phyloP scores from a whole-genome alignment of 148 eudicot genomes.

The Rhododendron ovatum region DNA sequence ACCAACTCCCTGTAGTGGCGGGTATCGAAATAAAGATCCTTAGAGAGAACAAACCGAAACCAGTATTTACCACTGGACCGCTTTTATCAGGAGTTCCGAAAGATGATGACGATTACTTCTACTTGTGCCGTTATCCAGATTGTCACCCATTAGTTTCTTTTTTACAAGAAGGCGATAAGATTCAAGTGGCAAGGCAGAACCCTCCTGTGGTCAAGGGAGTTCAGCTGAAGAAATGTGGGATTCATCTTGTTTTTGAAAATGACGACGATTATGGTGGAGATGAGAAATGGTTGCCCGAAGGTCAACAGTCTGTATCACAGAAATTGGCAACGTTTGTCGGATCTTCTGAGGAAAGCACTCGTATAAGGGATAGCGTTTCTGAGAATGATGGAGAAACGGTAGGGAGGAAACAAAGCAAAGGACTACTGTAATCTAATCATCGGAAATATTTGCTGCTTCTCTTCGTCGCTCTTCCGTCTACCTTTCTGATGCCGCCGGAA shows the following conservation, averaged over 20 bases:
- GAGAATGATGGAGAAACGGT: neutral
- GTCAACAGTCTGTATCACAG: conserved; percentile 41
- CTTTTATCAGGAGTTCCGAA: conserved; percentile 36
- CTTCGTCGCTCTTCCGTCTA: neutral
- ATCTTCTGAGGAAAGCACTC: neutral
- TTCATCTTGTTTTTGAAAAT: conserved; percentile 45
- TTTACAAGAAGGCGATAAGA: conserved; percentile 30
- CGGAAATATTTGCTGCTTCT: neutral
- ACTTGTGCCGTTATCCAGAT: neutral
- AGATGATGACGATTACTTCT: conserved; percentile 26
- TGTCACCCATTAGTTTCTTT: neutral
- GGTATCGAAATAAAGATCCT: conserved; percentile 34
- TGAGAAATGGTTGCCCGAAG: conserved; percentile 28
- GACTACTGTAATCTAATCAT: neutral
- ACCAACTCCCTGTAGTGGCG: conserved; percentile 22
- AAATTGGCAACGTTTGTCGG: conserved; percentile 25
- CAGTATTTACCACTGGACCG: conserved; percentile 21
- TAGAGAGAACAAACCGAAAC: conserved; percentile 4
- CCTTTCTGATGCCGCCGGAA: neutral
- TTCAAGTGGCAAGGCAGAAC: conserved; percentile 19
- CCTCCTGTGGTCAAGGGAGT: conserved; percentile 23
- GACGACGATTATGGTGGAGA: conserved; percentile 55
- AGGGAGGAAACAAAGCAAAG: neutral
- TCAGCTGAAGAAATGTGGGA: conserved; percentile 38
- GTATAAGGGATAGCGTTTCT: neutral